Conservation (phyloP, 768 basidiomycete species). For the Boletus eberwhitei region DNA sequence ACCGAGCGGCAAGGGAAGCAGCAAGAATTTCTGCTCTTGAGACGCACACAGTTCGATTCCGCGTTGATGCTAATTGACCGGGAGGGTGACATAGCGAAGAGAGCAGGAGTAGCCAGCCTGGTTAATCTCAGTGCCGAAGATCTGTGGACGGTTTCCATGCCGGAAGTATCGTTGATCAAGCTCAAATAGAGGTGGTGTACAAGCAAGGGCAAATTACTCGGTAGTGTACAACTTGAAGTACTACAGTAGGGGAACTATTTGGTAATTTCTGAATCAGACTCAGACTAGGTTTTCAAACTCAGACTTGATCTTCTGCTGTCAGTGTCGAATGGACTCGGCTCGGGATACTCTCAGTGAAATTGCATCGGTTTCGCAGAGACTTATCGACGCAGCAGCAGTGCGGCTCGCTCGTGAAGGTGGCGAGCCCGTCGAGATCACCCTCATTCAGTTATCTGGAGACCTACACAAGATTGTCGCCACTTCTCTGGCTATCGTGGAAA, state of each 20-base stretch:
- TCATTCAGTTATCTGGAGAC: neutral
- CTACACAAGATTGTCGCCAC: neutral
- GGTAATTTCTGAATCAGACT: too few relatives aligned
- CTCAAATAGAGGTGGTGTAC: neutral
- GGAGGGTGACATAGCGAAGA: neutral
- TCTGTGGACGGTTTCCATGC: neutral
- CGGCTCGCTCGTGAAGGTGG: neutral
- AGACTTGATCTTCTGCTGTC: too few relatives aligned
- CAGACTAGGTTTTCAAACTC: too few relatives aligned
- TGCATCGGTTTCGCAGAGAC: neutral
- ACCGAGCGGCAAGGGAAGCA: neutral
- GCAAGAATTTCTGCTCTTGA: slow-evolving; percentile 1
- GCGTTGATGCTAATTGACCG: neutral
- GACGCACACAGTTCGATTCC: neutral
- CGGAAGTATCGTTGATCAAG: neutral
- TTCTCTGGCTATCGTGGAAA: neutral
- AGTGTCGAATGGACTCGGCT: neutral
- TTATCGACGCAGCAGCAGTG: neutral
- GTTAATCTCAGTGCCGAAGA: neutral
- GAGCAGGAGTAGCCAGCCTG: neutral
- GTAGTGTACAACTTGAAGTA: too few relatives aligned
- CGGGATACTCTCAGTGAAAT: neutral
- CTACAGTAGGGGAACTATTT: too few relatives aligned
- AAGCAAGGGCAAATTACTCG: too few relatives aligned
- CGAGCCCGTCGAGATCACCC: neutral